phyloP scores from a whole-genome alignment of 192 early-diverging fungal genomes.

The Lobulomyces angularis region DNA sequence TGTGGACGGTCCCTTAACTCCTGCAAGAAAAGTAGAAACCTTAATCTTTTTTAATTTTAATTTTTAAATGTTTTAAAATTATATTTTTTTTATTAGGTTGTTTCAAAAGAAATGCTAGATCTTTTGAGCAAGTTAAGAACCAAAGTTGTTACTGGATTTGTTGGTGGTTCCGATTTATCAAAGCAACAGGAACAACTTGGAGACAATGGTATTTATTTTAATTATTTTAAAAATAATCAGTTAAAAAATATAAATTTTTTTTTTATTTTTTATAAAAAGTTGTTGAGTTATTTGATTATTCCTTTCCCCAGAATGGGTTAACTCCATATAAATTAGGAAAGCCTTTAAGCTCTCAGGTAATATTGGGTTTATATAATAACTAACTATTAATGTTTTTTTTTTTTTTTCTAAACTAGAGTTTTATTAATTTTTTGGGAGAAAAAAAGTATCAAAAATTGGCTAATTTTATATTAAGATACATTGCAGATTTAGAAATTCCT shows the following conservation, averaged over 20 bases:
- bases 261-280: constrained; percentile 25
- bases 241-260: too few species aligned
- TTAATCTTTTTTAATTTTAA: neutral
- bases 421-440: constrained; percentile 83
- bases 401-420: constrained; percentile 59
- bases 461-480: constrained; percentile 88
- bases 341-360: constrained; percentile 54
- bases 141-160: constrained; percentile 87
- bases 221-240: too few species aligned
- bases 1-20: constrained; percentile 94
- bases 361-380: neutral
- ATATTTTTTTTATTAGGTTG: constrained; percentile 30
- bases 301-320: constrained; percentile 95
- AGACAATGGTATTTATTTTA: constrained; percentile 42
- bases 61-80: constrained; percentile 1
- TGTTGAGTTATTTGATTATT: constrained; percentile 80
- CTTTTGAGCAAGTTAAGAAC: constrained; percentile 70
- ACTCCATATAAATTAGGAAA: constrained; percentile 75
- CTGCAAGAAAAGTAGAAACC: constrained; percentile 69
- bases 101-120: constrained; percentile 66
- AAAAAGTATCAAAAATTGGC: constrained; percentile 80
- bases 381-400: neutral
- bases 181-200: constrained; percentile 98
- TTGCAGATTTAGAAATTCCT: constrained; percentile 87
- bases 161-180: constrained; percentile 84